These are phyloP conservation scores for Trapa bicornis DNA, from an alignment of 345 rosid genomes.

Conservation along the genomic window DNA sequence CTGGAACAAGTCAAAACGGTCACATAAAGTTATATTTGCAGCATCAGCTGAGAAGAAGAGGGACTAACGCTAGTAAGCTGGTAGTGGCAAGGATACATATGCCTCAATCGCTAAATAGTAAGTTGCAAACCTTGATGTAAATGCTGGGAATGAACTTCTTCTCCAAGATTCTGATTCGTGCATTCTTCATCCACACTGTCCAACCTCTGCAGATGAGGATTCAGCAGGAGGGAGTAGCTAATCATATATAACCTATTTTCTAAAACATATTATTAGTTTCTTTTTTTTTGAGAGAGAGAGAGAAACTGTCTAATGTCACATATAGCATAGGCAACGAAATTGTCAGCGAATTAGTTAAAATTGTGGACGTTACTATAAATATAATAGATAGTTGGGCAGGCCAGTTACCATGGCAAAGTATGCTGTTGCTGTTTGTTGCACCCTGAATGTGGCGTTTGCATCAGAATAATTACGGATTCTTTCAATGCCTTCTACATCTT, in stretches of 20 bases:
- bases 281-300: no score
- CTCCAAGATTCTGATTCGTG: conserved; percentile 19
- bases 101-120: background rate
- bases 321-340: background rate
- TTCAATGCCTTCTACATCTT: conserved; percentile 44
- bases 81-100: background rate
- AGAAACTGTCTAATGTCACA: background rate
- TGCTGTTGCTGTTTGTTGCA: conserved; percentile 36
- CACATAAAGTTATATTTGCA: conserved; percentile 56
- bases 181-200: conserved; percentile 44
- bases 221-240: background rate
- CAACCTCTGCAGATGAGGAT: conserved; percentile 35
- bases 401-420: conserved; percentile 60
- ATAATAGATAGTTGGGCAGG: background rate
- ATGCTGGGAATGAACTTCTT: conserved; percentile 29
- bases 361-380: background rate
- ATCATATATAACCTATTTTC: no score
- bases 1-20: conserved; percentile 45
- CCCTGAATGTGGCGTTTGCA: conserved; percentile 26
- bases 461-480: conserved; percentile 29
- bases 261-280: no score
- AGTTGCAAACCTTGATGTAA: conserved; percentile 58
- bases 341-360: background rate
- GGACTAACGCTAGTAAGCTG: conserved; percentile 11
- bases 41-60: conserved; percentile 44